phyloP scores from a whole-genome alignment of 202 grass and related monocot species.

The Dendrocalamus latiflorus region DNA sequence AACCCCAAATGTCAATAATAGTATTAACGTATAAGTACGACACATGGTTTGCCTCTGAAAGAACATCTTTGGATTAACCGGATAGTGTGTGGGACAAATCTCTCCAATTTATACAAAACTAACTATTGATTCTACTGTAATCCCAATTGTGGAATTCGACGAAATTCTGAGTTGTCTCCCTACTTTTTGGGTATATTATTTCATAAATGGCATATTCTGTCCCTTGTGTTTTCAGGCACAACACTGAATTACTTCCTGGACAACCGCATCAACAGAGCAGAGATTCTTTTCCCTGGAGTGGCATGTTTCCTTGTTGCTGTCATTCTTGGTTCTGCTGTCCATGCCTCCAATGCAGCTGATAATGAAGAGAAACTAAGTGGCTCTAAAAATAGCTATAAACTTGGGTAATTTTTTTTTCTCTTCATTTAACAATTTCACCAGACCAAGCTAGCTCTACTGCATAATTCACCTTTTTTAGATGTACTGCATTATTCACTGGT shows the following conservation, averaged over 20 bases:
- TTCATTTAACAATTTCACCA: background rate
- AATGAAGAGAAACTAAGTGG: conserved; percentile 69
- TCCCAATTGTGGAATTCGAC: too few relatives aligned
- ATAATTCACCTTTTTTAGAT: too few relatives aligned
- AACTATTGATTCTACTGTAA: too few relatives aligned
- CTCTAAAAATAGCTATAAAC: conserved; percentile 35
- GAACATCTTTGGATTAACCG: too few relatives aligned
- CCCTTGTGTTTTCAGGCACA: conserved; percentile 82
- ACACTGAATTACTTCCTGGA: conserved; percentile 96
- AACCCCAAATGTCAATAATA: too few relatives aligned
- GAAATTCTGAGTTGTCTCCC: too few relatives aligned
- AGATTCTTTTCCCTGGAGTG: conserved; percentile 92
- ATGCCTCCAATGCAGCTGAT: conserved; percentile 88
- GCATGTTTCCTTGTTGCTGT: conserved; percentile 87
- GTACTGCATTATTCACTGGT: background rate
- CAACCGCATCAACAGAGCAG: conserved; percentile 74
- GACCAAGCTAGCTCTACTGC: background rate
- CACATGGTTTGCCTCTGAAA: too few relatives aligned
- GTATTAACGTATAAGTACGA: too few relatives aligned
- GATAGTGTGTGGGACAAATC: too few relatives aligned
- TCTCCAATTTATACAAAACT: too few relatives aligned
- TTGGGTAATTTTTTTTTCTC: conserved; percentile 31
- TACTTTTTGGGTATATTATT: too few relatives aligned
- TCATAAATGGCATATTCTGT: too few relatives aligned
- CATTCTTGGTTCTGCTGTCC: conserved; percentile 78